Base-by-base conservation (phyloP, 2,329 filamentous ascomycete genomes). In the Aspergillus uvarum region DNA sequence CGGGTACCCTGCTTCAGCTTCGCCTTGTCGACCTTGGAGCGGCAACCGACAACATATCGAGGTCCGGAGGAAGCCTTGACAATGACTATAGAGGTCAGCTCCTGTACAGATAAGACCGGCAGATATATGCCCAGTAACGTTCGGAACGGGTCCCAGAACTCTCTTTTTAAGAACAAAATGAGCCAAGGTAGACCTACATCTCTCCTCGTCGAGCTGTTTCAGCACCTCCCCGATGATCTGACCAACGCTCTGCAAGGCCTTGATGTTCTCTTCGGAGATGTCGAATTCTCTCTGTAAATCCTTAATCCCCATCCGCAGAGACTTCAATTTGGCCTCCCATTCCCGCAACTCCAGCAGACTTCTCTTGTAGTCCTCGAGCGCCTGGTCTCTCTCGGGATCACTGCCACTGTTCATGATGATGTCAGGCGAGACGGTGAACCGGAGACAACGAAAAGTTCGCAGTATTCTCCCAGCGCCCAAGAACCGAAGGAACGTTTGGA, bases 221-320 rank as follows among this genome's bases (percentile, higher is more conserved):
- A 99, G 82, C 63, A 99, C 96, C 80, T 99, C 95, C 71, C 95
- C 95, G 77, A 99, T 98, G 79, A 99, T 99, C 82, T 99, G 95
- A 54, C 95, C 95, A 58, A 99, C 95, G 77, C 95, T 98, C 82
- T 99, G 95, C 73, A 99, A 82, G 67, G 95, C 95, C 83, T 99
- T 99, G 84, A 99, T 98, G 81, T 98, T 98, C 68, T 99, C 96
- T 77, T 99, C 95, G 56, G 95, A 98, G 68, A 94, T 88, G 77
- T 99, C 94, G 73, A 93, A 99, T 71, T 98, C 93, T 74, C 90
- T 92, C 76, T 96, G 92, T 58, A 98, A 80, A 61, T 90, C 92
- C 82, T 98, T 99, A 78, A 99, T 97, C 69, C 97, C 95, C 79
- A 96, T 82, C 64, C 95, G 91, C 70, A 99, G 82, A 56, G 89